These are phyloP conservation scores for Rosa lucieae DNA, from an alignment of 306 rosid species.

Conservation along the genomic window DNA sequence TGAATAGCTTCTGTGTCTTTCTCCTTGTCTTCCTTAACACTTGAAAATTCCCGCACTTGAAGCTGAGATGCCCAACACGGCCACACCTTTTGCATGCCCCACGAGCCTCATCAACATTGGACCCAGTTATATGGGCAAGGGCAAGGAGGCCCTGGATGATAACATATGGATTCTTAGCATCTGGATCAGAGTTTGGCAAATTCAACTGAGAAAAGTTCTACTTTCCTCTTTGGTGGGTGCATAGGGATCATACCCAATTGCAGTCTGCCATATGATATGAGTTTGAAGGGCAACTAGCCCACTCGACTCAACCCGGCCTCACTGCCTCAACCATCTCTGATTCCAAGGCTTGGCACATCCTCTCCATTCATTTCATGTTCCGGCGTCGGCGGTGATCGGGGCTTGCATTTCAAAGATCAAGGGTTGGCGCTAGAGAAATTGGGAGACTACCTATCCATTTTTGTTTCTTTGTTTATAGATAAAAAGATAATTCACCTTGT, in stretches of 20 bases:
- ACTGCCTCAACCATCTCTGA: too few species aligned
- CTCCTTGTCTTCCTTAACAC: constrained; percentile 70
- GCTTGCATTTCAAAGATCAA: constrained; percentile 61
- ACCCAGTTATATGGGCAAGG: constrained; percentile 80
- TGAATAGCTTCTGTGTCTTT: constrained; percentile 58
- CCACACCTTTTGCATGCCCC: constrained; percentile 94
- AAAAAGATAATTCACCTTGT: too few species aligned
- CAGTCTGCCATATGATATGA: constrained; percentile 96
- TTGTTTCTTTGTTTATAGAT: too few species aligned
- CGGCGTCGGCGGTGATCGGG: constrained; percentile 38
- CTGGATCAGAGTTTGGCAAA: constrained; percentile 52
- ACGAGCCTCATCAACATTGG: constrained; percentile 68
- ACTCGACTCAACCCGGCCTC: too few species aligned
- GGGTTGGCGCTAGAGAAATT: constrained; percentile 60
- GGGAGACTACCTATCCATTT: constrained; percentile 23
- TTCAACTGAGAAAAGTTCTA: constrained; percentile 45
- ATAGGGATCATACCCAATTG: constrained; percentile 89
- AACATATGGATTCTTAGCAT: constrained; percentile 85
- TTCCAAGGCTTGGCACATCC: too few species aligned
- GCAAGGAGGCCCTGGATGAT: constrained; percentile 93
- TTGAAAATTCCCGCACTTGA: constrained; percentile 83
- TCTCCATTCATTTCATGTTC: too few species aligned
- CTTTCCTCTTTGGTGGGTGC: constrained; percentile 82
- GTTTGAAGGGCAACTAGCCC: constrained; percentile 68
- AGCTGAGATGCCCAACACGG: constrained; percentile 90